phyloP scores from a whole-genome alignment of 2,329 filamentous ascomycete species.

The Fusarium sp. region DNA sequence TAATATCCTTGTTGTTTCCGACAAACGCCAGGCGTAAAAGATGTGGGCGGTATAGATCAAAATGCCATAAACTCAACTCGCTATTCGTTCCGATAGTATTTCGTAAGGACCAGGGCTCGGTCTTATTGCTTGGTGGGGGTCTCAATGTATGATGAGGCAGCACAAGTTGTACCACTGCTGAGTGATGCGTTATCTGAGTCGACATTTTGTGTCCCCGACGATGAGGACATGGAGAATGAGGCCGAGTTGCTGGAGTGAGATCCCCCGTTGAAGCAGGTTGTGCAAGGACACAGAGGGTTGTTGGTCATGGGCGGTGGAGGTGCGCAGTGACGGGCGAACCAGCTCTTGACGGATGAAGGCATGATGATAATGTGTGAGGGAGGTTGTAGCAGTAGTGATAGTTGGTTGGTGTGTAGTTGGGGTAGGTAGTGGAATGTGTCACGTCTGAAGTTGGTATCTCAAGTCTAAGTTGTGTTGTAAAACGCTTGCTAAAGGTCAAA shows the following conservation, averaged over 20 bases:
- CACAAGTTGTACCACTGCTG: constrained; percentile 40
- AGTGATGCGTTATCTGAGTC: constrained; percentile 46
- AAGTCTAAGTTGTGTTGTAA: neutral
- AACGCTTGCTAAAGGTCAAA: constrained; percentile 15
- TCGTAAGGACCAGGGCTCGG: constrained; percentile 7
- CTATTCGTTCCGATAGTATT: constrained; percentile 24
- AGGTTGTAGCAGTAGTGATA: neutral
- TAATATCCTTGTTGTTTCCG: constrained; percentile 28
- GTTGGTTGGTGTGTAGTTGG: neutral
- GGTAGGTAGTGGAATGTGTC: neutral
- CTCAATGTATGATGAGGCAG: constrained; percentile 43
- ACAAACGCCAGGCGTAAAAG: constrained; percentile 38
- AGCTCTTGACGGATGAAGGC: constrained; percentile 53
- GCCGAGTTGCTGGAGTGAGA: constrained; percentile 38
- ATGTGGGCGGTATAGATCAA: constrained; percentile 41
- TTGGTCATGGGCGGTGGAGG: constrained; percentile 55
- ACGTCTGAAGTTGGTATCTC: neutral
- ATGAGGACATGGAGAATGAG: constrained; percentile 27
- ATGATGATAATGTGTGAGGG: constrained; percentile 38
- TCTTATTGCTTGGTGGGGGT: constrained; percentile 41
- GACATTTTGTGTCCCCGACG: constrained; percentile 7
- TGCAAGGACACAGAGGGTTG: constrained; percentile 55
- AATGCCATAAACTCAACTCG: constrained; percentile 12
- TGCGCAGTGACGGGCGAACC: constrained; percentile 58
- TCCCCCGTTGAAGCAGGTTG: constrained; percentile 51